Percentiles rank a stretch among this genome's conserved stretches.
These are phyloP conservation scores for Acrocalymma vagum DNA, from an alignment of 2,329 filamentous ascomycete species.

Conservation along the genomic window DNA sequence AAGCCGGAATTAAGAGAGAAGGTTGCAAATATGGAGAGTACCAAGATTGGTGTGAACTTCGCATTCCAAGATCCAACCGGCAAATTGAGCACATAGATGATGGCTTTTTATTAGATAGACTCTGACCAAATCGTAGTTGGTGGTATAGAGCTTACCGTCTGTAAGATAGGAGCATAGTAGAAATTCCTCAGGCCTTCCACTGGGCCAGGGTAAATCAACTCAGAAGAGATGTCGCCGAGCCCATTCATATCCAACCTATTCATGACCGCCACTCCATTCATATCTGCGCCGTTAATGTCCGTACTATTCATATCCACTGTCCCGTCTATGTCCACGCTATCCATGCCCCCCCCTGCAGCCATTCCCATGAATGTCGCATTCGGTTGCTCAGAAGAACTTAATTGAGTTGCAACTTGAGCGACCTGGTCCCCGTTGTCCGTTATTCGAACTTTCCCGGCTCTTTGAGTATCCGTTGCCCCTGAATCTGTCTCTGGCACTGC, in stretches of 20 bases:
- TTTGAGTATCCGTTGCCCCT: background rate
- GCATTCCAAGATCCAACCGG: background rate
- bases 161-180: too few relatives aligned
- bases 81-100: background rate
- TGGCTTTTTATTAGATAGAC: background rate
- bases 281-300: too few relatives aligned
- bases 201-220: background rate
- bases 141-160: slow-evolving; percentile 1
- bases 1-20: background rate
- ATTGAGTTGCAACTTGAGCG: background rate
- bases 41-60: slow-evolving; percentile 2
- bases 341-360: background rate
- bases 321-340: too few relatives aligned
- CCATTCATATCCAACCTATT: background rate
- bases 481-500: background rate
- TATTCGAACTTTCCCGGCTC: background rate
- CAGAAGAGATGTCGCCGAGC: background rate
- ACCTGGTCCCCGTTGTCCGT: background rate
- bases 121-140: background rate
- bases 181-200: background rate
- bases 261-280: too few relatives aligned
- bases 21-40: slow-evolving; percentile 4
- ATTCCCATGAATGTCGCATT: background rate
- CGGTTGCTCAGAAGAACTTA: background rate
- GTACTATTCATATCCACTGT: too few relatives aligned